Evolutionary conservation across 345 rosid species (phyloP).

Genomic region (Populus euphratica): DNA sequence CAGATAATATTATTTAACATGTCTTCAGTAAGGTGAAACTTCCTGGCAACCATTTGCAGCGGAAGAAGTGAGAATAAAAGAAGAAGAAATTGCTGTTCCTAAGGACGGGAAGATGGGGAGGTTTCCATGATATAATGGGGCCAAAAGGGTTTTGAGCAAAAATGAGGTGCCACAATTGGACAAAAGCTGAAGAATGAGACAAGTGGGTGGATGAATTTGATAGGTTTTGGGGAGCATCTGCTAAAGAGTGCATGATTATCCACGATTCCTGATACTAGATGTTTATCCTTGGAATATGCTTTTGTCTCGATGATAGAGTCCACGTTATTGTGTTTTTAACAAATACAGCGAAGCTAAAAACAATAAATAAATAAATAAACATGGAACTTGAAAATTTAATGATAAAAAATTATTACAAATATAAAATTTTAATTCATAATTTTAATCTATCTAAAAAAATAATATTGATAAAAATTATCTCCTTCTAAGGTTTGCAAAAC

Average conservation of each 20-base stretch:
- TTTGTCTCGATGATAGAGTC: slow-evolving; percentile 44
- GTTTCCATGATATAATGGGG: slow-evolving; percentile 2
- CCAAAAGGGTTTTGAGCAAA: slow-evolving; percentile 21
- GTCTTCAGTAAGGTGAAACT: not conserved
- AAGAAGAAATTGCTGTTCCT: not conserved
- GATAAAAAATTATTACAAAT: too few relatives aligned
- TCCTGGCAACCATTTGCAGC: not conserved
- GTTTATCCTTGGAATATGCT: slow-evolving; percentile 49
- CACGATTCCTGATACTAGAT: slow-evolving; percentile 24
- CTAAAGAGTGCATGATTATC: slow-evolving; percentile 43
- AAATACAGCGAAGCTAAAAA: too few relatives aligned
- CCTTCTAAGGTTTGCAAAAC: too few relatives aligned
- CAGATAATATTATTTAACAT: not conserved
- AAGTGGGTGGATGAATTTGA: slow-evolving; percentile 6
- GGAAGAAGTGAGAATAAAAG: not conserved
- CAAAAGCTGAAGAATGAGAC: slow-evolving; percentile 10
- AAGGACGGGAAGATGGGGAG: slow-evolving; percentile 14
- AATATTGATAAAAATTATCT: too few relatives aligned
- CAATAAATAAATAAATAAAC: too few relatives aligned
- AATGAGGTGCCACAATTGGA: slow-evolving; percentile 26
- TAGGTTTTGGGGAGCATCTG: slow-evolving; percentile 25
- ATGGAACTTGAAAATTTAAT: too few relatives aligned
- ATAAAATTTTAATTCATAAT: too few relatives aligned
- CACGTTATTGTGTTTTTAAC: slow-evolving; percentile 22
- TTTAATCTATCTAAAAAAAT: too few relatives aligned